These are phyloP conservation scores for Saposhnikovia divaricata DNA, from an alignment of 129 eudicot genomes.

Conservation along the genomic window DNA sequence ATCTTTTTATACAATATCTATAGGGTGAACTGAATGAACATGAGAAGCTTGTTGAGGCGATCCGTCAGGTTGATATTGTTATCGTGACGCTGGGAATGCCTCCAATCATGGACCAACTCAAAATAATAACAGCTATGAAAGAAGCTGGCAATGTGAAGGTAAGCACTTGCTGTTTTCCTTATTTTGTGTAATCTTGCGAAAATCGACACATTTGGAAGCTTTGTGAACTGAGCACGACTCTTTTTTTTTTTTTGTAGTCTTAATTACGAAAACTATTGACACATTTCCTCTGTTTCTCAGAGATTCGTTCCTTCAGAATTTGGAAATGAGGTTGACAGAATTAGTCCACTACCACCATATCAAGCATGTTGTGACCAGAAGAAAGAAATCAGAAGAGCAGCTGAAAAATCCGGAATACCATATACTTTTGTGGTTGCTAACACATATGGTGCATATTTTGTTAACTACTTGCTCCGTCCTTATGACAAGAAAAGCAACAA, in stretches of 20 bases:
- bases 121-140: slow-evolving; percentile 26
- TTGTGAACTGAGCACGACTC: not conserved
- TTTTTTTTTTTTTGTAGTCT: not conserved
- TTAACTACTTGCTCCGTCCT: slow-evolving; percentile 24
- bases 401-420: slow-evolving; percentile 21
- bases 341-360: slow-evolving; percentile 16
- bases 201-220: not conserved
- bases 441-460: slow-evolving; percentile 19
- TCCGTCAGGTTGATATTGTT: slow-evolving; percentile 25
- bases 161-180: not conserved
- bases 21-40: slow-evolving; percentile 30
- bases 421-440: slow-evolving; percentile 25
- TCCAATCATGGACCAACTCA: slow-evolving; percentile 23
- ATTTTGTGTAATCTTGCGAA: not conserved
- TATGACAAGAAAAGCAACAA: not conserved
- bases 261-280: not conserved
- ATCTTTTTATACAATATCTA: not conserved
- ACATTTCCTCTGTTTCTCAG: not conserved
- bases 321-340: slow-evolving; percentile 25
- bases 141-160: slow-evolving; percentile 33
- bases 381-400: slow-evolving; percentile 23
- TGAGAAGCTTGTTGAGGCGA: slow-evolving; percentile 22
- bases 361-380: slow-evolving; percentile 20
- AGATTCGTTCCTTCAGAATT: slow-evolving; percentile 34
- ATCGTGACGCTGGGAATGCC: slow-evolving; percentile 22